phyloP scores from a whole-genome alignment of 768 basidiomycete species.

The Lactarius pseudohatsudake region DNA sequence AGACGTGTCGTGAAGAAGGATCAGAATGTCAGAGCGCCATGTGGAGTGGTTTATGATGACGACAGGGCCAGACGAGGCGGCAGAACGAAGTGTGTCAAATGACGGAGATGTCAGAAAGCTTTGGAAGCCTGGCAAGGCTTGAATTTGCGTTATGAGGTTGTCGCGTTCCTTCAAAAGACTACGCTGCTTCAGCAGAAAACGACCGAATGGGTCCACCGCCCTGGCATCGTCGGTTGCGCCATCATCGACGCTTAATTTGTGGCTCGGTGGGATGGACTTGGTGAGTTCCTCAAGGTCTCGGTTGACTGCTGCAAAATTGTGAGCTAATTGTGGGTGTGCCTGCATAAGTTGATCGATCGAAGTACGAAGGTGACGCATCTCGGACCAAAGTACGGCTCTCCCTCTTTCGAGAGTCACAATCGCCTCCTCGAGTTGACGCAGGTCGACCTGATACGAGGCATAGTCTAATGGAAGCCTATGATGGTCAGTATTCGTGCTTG shows the following conservation, averaged over 20 bases:
- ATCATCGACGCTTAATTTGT: not conserved
- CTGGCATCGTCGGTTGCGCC: not conserved
- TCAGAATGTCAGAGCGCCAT: not conserved
- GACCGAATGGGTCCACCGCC: not conserved
- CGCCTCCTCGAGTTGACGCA: not conserved
- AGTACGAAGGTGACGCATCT: not conserved
- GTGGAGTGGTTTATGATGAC: too few relatives aligned
- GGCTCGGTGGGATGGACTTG: not conserved
- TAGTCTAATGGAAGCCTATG: not conserved
- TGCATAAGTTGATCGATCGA: not conserved
- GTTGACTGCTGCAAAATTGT: not conserved
- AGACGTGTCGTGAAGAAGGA: not conserved
- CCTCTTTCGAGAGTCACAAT: not conserved
- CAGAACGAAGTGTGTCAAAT: not conserved
- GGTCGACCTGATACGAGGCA: not conserved
- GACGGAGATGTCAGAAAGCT: not conserved
- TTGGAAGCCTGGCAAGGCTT: not conserved
- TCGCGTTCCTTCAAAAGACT: not conserved
- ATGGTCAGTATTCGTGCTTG: not conserved
- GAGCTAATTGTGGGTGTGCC: not conserved
- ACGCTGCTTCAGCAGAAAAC: not conserved
- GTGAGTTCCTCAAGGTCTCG: not conserved
- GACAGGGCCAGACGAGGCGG: not conserved
- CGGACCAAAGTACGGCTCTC: not conserved
- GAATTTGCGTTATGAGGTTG: not conserved